phyloP scores from a whole-genome alignment of 2,329 filamentous ascomycete species.

The Orbilia quercus region DNA sequence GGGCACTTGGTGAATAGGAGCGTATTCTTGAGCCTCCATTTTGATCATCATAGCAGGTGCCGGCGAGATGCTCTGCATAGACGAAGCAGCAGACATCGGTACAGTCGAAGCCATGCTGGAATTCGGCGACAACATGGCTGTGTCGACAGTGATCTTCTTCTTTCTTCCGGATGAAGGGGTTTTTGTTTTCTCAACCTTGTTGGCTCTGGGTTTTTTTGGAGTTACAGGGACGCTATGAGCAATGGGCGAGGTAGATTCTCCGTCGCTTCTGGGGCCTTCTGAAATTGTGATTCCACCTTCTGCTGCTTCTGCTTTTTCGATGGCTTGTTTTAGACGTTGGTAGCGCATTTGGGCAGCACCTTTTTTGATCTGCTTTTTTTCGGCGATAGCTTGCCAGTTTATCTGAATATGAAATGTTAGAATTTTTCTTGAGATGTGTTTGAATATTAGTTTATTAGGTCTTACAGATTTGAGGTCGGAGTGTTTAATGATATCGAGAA shows the following conservation, averaged over 20 bases:
- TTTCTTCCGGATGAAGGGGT: constrained; percentile 42
- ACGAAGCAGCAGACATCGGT: constrained; percentile 15
- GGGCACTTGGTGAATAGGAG: constrained; percentile 21
- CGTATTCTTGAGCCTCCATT: constrained; percentile 38
- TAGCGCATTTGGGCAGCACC: constrained; percentile 55
- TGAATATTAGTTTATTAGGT: background rate
- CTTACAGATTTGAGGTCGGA: constrained; percentile 55
- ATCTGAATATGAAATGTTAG: constrained; percentile 21
- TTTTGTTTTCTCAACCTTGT: constrained; percentile 49
- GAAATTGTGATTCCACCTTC: constrained; percentile 23
- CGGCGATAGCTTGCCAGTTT: constrained; percentile 52
- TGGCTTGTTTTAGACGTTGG: constrained; percentile 50
- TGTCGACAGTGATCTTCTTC: constrained; percentile 37
- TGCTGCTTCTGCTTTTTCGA: constrained; percentile 50
- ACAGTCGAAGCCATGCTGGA: constrained; percentile 28
- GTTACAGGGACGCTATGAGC: constrained; percentile 29
- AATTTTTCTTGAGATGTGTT: background rate
- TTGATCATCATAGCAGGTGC: constrained; percentile 26
- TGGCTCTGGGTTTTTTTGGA: constrained; percentile 49
- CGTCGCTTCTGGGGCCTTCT: constrained; percentile 33
- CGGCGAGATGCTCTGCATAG: constrained; percentile 30
- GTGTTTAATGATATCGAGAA: constrained; percentile 53
- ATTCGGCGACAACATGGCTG: constrained; percentile 36
- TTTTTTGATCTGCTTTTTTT: constrained; percentile 55
- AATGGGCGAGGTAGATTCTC: constrained; percentile 15